Evolutionary conservation across 1,139 yeast species (phyloP), one percentile per base, ranked within the genome.

Genomic region (Zygoascus meyerae): DNA sequence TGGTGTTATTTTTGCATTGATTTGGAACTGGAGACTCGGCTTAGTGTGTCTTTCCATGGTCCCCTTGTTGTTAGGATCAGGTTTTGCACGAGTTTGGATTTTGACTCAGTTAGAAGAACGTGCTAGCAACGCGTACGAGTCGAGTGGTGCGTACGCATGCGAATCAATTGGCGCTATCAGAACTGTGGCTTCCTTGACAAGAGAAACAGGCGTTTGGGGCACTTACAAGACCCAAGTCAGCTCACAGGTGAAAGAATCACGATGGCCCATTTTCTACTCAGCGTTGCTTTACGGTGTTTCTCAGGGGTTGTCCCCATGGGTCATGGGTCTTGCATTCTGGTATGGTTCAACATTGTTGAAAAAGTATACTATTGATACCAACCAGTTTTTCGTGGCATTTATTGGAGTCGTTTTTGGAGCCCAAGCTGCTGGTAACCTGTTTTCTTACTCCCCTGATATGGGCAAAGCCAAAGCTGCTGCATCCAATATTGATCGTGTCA

Each of bases 371-470:
- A 58, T 60, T 14, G 51, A 56, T 16, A 53, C 61, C 11, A 56
- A 60, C 50, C 62, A 60, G 45, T 67, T 66, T 55, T 67, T 64
- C 40, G 68, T 65, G 26, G 67, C 69, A n/a, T 66, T 66, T 47
- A 59, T 62, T 49, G 58, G 65, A 48, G 81, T 95, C 1, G 84
- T 87, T 8, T 84, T 84, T 60, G 95, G 95, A 5, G 71, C 89
- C 32, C 90, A 95, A 7, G 83, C 84, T 49, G 89, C 90, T 54
- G 90, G 87, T 55, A 81, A 95, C 1, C 95, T 86, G 54, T 70
- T 87, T 55, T 86, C 87, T 81, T 87, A 86, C 66, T 95, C 95
- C 37, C 84, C 90, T 4, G 95, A 95, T 57, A 63, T 67, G 64
- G 68, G 69, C 30, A 62, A 65, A 51, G 71, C 70, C 35, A 58